Evolutionary conservation across 768 basidiomycete species (phyloP), one percentile per base, ranked within the genome.

Genomic region (Lactarius pseudohatsudake): DNA sequence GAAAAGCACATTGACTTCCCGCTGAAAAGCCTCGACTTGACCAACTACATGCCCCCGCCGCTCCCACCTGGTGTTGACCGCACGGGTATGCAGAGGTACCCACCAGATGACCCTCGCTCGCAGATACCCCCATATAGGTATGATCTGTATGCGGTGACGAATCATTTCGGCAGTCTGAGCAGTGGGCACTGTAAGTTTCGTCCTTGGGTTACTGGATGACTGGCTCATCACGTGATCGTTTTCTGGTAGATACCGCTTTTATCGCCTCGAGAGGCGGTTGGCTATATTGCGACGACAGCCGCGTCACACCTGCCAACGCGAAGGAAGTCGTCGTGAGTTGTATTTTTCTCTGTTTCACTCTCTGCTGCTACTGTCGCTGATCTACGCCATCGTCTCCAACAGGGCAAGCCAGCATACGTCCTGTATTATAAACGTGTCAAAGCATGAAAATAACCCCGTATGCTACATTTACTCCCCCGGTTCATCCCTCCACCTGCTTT

Each of bases 1-100:
- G 96, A 98, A 76, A 97, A 96, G 1, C 85, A 88, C 68, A 91
- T 98, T 50, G 92, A 97, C 68, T 99, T 92, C 77, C 96, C 96
- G 7, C 75, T 85, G 32, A 79, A 80, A 57, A 75, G 76, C 43
- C 78, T 88, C 26, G 86, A 88, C 70, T 72, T 88, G 15, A 88
- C 94, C 32, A 86, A 88, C 72, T 95, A 92, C 75, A 89, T 98
- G 84, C 96, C 96, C 3, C 82, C 88, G 3, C 87, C 91, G 1
- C 77, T 91, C 2, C 86, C 89, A 9, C 85, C 88, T 26, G 86
- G 87, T 58, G 82, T 80, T 59, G 85, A 81, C 64, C 78, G 79
- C 5, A 80, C 81, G 11, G 72, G 60, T 56, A 72, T 79, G 73
- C 79, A 82, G 18, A 72, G 74, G 26, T 60, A 64, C 59, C 41